Base-by-base conservation (phyloP, 2,329 filamentous ascomycete genomes). In the Domatiomyces catenatus region DNA sequence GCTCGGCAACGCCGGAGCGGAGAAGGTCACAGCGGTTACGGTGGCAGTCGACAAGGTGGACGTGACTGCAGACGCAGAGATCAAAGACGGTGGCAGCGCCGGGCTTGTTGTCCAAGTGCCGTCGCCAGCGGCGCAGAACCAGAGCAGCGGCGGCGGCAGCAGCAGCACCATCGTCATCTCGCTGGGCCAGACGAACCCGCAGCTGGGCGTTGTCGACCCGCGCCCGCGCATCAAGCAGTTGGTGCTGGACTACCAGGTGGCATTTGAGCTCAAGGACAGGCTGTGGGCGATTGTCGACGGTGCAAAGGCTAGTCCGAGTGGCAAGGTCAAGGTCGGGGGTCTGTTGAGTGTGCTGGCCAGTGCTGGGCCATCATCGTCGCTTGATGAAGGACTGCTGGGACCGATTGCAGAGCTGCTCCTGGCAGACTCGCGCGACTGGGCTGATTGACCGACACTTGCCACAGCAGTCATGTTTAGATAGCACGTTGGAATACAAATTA, bases 81-180 rank as follows among this genome's bases (percentile, higher is more conserved):
- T 81, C 45, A 68, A 69, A 24, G 76, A 75, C 10, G 78, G 94
- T 49, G 83, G 86, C 1, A 83, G 80, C 10, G 62, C 86, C 8
- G 80, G 80, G 45, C 66, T 63, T 8, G 50, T 57, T 20, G 58
- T 54, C 44, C 57, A 59, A 4, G 50, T 60, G 44, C 58, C 59
- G 5, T 66, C 71, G 6, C 63, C 70, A 17, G 62, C 69, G 2
- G 62, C 69, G 0, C 73, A 73, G 18, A 59, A 75, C 69, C 60
- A 71, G 43, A 42, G 5, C 18, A n/a, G n/a, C n/a, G n/a, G n/a
- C n/a, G n/a, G n/a, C n/a, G n/a, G n/a, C n/a, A n/a, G n/a, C n/a
- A 62, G 65, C 50, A 62, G 65, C 47, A 62, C 63, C 51, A 66
- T 69, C 60, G 63, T 60, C 10, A 62, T 69, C 52, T 61, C 60